Evolutionary conservation across 2,329 filamentous ascomycete genomes (phyloP), one percentile per base, ranked within the genome.

Genomic region (Fusarium sp.): DNA sequence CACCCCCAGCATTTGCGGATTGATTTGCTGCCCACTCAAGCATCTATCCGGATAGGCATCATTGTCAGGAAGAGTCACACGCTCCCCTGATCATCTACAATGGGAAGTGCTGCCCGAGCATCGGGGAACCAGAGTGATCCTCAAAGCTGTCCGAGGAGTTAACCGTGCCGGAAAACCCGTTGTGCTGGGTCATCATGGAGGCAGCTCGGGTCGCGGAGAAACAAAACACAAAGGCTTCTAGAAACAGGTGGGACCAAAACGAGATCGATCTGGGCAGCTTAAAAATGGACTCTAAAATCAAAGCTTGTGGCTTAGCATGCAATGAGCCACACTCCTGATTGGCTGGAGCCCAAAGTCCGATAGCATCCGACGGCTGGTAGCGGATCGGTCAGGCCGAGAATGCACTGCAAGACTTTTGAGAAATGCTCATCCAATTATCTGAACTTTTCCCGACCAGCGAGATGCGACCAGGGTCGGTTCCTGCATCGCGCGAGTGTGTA

Each of bases 341-440:
- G 74, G 74, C 14, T 62, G 63, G 33, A 29, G 25, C 8, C 27
- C 42, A 18, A 25, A 41, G 17, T 58, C 70, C 71, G 71, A 68
- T 39, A 60, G 50, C 59, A 57, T 72, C 73, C 66, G 70, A 72
- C 31, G 49, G 49, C 63, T 62, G 61, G 60, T 62, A 71, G 74
- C 71, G 55, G 70, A 61, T 76, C 74, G 74, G 74, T 54, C 71
- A 70, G 68, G 54, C 74, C 74, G 74, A 76, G 60, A 62, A 39
- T 20, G 56, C 44, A 49, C 60, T 70, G 63, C 66, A 63, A 74
- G 29, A 50, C 41, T 55, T 56, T 38, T 18, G 41, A 60, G 46
- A 53, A 58, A 46, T 45, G 45, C 35, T 55, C 46, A 63, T 47
- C 70, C 67, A 73, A 59, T 62, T 59, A 73, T 39, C 22, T 22